Base-by-base conservation (phyloP, 140 eudicot genomes). In the Flaveria floridana region DNA sequence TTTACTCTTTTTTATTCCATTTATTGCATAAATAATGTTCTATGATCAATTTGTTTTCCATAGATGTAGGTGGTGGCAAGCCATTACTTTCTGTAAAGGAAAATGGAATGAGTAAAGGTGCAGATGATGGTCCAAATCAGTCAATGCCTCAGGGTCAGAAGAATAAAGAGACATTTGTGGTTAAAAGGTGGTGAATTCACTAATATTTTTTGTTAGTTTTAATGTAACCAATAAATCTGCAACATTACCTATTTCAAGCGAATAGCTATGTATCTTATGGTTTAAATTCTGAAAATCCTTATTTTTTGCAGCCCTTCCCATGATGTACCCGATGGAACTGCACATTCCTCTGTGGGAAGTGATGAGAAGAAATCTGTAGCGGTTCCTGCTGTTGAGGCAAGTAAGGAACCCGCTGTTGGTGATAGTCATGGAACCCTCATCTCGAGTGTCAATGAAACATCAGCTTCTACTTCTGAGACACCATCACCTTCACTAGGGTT, bases 61-160 rank as follows among this genome's bases (percentile, higher is more conserved):
- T 16, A 85, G 95, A 85, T 78, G 82, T 82, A 80, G 86, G 82
- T 70, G 89, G 90, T 77, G 86, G 91, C 47, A 81, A 81, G 77
- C 71, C 65, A 41, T 48, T 76, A 68, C 73, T 78, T 77, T 58
- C 87, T 73, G 82, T 44, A 55, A 89, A 86, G 85, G 97, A 84
- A 79, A 86, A 84, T 84, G 89, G 85, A 30, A 52, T 70, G 39
- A 75, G 68, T 70, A 85, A 68, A 64, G 79, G 73, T 81, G 66
- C 80, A 42, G 85, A 78, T 70, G 81, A 82, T 50, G 80, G 85
- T 77, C 78, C 41, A 79, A 65, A 65, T 4, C 74, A 20, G 51
- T 73, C 88, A 59, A 63, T 76, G 52, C 19, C 82, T 66, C 85
- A 77, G 73, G 88, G 84, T 58, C 73, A 20, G 28, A 83, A 76